Evolutionary conservation across 768 basidiomycete genomes (phyloP).

Genomic region (Ramaria rubella): DNA sequence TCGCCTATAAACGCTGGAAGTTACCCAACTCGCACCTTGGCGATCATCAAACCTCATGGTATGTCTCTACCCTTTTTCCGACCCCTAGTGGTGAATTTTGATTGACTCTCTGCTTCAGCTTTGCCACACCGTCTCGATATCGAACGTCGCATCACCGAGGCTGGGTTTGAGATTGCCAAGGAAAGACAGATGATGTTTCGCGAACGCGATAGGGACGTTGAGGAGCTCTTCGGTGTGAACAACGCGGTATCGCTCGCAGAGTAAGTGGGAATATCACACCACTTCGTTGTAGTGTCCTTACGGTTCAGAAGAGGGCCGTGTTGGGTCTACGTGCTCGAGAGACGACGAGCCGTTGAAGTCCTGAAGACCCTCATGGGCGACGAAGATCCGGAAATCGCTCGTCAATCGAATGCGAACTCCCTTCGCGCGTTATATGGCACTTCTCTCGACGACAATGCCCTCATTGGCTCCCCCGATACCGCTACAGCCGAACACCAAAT

Average conservation of each 20-base stretch:
- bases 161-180: slow-evolving; percentile 85
- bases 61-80: not conserved
- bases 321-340: slow-evolving; percentile 89
- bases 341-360: slow-evolving; percentile 73
- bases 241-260: slow-evolving; percentile 64
- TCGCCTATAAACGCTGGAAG: slow-evolving; percentile 1
- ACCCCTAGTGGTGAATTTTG: not conserved
- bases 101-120: slow-evolving; percentile 19
- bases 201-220: slow-evolving; percentile 74
- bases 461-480: slow-evolving; percentile 66
- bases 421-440: slow-evolving; percentile 65
- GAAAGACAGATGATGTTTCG: slow-evolving; percentile 85
- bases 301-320: slow-evolving; percentile 58
- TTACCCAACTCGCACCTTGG: slow-evolving; percentile 55
- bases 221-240: slow-evolving; percentile 71
- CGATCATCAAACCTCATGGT: slow-evolving; percentile 76
- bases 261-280: slow-evolving; percentile 39
- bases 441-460: slow-evolving; percentile 47
- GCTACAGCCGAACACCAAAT: slow-evolving; percentile 77
- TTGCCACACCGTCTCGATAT: slow-evolving; percentile 70
- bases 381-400: slow-evolving; percentile 51
- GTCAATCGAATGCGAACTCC: slow-evolving; percentile 51
- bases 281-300: not conserved
- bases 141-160: slow-evolving; percentile 70
- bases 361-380: slow-evolving; percentile 73